Base-by-base conservation (phyloP, 306 rosid species). In the Mimosa bimucronata region DNA sequence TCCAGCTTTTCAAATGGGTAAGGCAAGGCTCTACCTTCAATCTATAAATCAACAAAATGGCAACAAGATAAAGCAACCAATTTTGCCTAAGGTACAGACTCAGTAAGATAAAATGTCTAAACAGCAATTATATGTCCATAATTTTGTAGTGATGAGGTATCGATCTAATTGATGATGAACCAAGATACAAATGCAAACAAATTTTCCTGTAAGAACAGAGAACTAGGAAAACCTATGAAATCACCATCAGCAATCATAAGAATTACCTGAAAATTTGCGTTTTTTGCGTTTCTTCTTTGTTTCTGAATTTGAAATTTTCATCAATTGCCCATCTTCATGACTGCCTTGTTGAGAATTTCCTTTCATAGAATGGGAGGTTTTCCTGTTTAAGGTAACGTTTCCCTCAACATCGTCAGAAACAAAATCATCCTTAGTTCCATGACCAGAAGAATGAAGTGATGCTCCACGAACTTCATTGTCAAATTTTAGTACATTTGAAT, bases 251-350 rank as follows among this genome's bases (percentile, higher is more conserved):
- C 37, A 83, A 80, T 66, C 37, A 79, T 73, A 68, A 69, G 66
- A 46, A 12, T 82, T 83, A 90, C 97, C 97, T 65, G 97, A 91
- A 88, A 81, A 87, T 58, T 89, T 94, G 48, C 71, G 97, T 40
- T 86, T 92, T 77, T 80, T 94, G 72, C 78, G 34, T 86, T 89
- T 95, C 87, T 70, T 95, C 87, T 90, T 95, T 48, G 88, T 80
- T 82, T 82, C 86, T 25, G 88, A 61, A 60, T 71, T 88, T 8
- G 90, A 73, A 68, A 77, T 89, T 85, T 19, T 89, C 31, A 78
- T 82, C 66, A 91, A 83, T 21, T 78, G 91, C 79, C 79, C 85
- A 52, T 31, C 79, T 66, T 13, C 16, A 67, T 60, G 53, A 73
- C 74, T 68, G 28, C 77, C 87, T 50, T 76, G 92, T 79, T 65